Percentiles rank a stretch among this genome's conserved stretches.
Conservation (phyloP, 2,329 filamentous ascomycete species). For the Talaromyces amestolkiae region DNA sequence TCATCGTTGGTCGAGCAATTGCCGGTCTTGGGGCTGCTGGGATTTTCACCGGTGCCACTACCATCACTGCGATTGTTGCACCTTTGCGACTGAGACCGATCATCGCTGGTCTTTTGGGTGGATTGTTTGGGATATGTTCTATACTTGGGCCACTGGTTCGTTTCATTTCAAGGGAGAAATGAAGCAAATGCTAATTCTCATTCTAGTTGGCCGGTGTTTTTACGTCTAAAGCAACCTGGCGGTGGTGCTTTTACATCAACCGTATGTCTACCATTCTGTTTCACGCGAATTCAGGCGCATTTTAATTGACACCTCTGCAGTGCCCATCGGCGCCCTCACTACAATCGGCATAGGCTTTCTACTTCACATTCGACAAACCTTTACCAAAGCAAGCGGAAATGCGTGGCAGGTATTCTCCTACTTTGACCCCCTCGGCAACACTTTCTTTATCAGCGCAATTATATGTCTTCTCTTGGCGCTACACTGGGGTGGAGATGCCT, state of each 20-base stretch:
- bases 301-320: neutral
- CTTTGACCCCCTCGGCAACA: neutral
- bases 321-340: neutral
- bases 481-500: neutral
- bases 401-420: neutral
- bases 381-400: neutral
- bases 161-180: neutral
- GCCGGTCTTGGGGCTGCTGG: slow-evolving; percentile 27
- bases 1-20: slow-evolving; percentile 34
- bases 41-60: slow-evolving; percentile 22
- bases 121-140: neutral
- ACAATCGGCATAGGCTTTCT: neutral
- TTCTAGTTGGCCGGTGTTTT: neutral
- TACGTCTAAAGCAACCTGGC: neutral
- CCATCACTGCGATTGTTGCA: slow-evolving; percentile 22
- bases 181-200: neutral
- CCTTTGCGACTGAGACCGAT: neutral
- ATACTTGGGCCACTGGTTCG: neutral
- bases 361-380: neutral
- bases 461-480: neutral
- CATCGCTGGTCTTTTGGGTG: neutral
- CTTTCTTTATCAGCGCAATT: neutral
- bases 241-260: neutral
- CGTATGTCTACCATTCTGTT: neutral
- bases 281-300: too few species aligned